Percentiles rank a stretch among this genome's conserved stretches.
phyloP scores from a whole-genome alignment of 805 yeast genomes.

The Ogataea pini region DNA sequence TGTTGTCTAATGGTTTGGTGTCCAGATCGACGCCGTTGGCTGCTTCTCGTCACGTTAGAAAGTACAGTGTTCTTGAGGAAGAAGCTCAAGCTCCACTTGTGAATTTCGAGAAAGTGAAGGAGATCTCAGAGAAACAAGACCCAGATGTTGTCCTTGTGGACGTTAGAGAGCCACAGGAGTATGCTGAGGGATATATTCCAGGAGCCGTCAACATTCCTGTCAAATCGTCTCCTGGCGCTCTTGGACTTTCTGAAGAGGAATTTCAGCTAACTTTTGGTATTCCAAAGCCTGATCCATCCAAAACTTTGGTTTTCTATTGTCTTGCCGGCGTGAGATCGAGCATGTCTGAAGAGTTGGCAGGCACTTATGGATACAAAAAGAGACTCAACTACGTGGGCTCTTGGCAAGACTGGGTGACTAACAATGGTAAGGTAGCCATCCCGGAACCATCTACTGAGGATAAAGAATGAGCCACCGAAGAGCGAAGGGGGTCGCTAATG shows the following conservation, averaged over 20 bases:
- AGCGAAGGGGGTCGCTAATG: too few species aligned
- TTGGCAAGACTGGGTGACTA: slow-evolving; percentile 75
- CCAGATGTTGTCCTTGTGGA: slow-evolving; percentile 68
- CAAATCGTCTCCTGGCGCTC: slow-evolving; percentile 90
- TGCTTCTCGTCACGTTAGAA: slow-evolving; percentile 13
- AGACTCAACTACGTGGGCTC: slow-evolving; percentile 89
- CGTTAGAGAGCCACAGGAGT: slow-evolving; percentile 89
- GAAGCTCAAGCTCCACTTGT: slow-evolving; percentile 35
- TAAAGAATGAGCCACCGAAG: too few species aligned
- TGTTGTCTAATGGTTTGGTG: background rate
- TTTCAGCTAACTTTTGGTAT: slow-evolving; percentile 81
- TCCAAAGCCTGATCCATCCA: slow-evolving; percentile 68
- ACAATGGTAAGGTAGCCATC: slow-evolving; percentile 37
- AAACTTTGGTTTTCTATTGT: slow-evolving; percentile 86
- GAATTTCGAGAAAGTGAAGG: slow-evolving; percentile 36
- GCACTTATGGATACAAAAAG: slow-evolving; percentile 81
- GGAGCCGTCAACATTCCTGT: slow-evolving; percentile 84
- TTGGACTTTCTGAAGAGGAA: slow-evolving; percentile 75
- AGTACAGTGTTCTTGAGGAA: slow-evolving; percentile 31
- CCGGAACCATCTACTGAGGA: slow-evolving; percentile 12
- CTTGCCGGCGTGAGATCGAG: slow-evolving; percentile 89
- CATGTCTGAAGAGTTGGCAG: slow-evolving; percentile 89
- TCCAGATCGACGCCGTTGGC: background rate
- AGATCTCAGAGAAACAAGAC: slow-evolving; percentile 44
- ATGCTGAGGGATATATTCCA: slow-evolving; percentile 73